Conservation (phyloP, 495 filamentous ascomycete genomes). For the Aspergillus baeticus region DNA sequence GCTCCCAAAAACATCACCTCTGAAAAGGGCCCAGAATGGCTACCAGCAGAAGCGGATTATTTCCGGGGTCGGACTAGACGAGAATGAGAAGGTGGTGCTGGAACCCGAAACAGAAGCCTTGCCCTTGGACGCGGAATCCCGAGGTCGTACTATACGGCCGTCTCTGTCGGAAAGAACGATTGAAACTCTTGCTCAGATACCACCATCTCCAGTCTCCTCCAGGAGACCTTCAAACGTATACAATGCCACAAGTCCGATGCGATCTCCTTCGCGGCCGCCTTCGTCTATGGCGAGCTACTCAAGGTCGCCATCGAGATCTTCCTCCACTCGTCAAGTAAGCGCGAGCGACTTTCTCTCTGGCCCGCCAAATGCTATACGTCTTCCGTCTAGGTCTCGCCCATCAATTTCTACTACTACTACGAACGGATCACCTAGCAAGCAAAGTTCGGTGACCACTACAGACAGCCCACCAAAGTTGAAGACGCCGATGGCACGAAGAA, state of each 20-base stretch:
- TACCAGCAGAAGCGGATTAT: slow-evolving; percentile 18
- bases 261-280: slow-evolving; percentile 53
- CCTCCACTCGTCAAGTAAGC: slow-evolving; percentile 31
- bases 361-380: slow-evolving; percentile 29
- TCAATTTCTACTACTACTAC: slow-evolving; percentile 19
- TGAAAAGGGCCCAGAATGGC: slow-evolving; percentile 21
- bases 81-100: slow-evolving; percentile 18
- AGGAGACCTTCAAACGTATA: slow-evolving; percentile 62
- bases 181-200: slow-evolving; percentile 62
- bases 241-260: slow-evolving; percentile 53
- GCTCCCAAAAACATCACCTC: slow-evolving; percentile 27
- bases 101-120: slow-evolving; percentile 1
- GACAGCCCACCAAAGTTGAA: slow-evolving; percentile 32
- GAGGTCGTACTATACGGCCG: slow-evolving; percentile 40
- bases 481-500: slow-evolving; percentile 24
- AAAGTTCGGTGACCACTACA: slow-evolving; percentile 7
- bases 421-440: slow-evolving; percentile 17
- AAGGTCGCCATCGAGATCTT: slow-evolving; percentile 49
- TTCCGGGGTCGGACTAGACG: slow-evolving; percentile 16
- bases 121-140: slow-evolving; percentile 23
- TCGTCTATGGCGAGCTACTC: slow-evolving; percentile 52
- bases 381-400: slow-evolving; percentile 33
- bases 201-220: slow-evolving; percentile 59
- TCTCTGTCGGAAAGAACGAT: slow-evolving; percentile 70
- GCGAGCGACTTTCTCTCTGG: slow-evolving; percentile 27